Percentiles rank a stretch among this genome's conserved stretches.
These are phyloP conservation scores for Paecilomyces dactylethromorphus DNA, from an alignment of 2,329 filamentous ascomycete species.

Conservation along the genomic window DNA sequence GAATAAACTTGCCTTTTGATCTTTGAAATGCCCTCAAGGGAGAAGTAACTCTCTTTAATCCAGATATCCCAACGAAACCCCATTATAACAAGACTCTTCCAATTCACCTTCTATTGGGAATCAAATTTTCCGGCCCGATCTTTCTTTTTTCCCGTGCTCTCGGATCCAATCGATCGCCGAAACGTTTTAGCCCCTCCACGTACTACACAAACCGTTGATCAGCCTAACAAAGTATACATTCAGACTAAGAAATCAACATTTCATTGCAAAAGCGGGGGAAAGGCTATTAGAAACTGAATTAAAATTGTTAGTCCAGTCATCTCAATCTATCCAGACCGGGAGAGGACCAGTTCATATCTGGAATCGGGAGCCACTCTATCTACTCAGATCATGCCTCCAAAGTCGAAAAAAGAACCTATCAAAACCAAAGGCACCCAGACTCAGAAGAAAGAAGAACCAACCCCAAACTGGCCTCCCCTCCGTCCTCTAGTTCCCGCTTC, in stretches of 20 bases:
- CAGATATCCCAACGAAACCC: not conserved
- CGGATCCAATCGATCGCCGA: not conserved
- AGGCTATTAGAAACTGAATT: not conserved
- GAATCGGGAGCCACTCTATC: too few relatives aligned
- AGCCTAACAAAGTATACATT: not conserved
- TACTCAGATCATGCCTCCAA: not conserved
- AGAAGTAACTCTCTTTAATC: not conserved
- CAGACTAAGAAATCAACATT: not conserved
- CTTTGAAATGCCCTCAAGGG: not conserved
- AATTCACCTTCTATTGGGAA: not conserved
- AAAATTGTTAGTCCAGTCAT: not conserved
- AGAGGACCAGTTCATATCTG: too few relatives aligned
- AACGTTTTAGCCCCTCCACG: not conserved
- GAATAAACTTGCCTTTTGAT: not conserved
- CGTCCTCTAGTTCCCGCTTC: constrained; percentile 60
- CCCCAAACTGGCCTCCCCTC: constrained; percentile 65
- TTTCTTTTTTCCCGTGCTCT: not conserved
- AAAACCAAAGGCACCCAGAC: constrained; percentile 9
- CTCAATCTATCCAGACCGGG: not conserved
- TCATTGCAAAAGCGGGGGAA: not conserved
- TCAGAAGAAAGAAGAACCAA: constrained; percentile 13
- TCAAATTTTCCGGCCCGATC: not conserved
- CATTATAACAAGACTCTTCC: not conserved
- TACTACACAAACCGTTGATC: not conserved
- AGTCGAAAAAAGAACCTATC: constrained; percentile 1